Base-by-base conservation (phyloP, 2,329 filamentous ascomycete genomes). In the Microcyclosporella mali region DNA sequence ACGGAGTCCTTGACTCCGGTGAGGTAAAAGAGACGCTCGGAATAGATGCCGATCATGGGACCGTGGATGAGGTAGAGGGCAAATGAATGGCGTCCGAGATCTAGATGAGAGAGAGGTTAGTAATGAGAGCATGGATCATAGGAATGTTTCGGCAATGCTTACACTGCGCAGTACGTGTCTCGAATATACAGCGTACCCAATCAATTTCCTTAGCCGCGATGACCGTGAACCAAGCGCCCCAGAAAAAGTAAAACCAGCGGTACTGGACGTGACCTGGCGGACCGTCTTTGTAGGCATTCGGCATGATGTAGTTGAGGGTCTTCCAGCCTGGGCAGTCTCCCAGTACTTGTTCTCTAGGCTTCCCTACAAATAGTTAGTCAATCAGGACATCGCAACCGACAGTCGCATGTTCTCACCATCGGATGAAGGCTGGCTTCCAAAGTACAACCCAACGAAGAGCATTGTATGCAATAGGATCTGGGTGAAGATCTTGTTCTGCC, bases 21-120 rank as follows among this genome's bases (percentile, higher is more conserved):
- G 6, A 58, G 46, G 74, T 97, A 98, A 49, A 92, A 89, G 69
- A 97, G 94, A 51, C 83, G 82, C 58, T 88, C 88, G 78, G 97
- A 98, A 68, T 98, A 83, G 66, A 97, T 88, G 58, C 92, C 92
- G 52, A 98, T 65, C 2, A 84, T 60, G 0, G 79, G 79, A 0
- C 79, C 80, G 50, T 84, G 81, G 8, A 82, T 71, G 11, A 84
- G 66, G 59, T 84, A 84, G 2, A 84, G 63, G 0, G 75, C 69
- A 53, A 75, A 84, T 0, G 77, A 81, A 43, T 82, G 70, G 34
- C 73, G 71, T 0, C 79, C 80, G 6, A 84, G 69, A 47, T 80
- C 52, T 53, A 39, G 2, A 18, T 15, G 15, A 11, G 15, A 37
- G n/a, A n/a, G 2, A 9, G n/a, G 38, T 51, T 37, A 53, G 47